Evolutionary conservation across 2,329 filamentous ascomycete species (phyloP).

Genomic region (Orbilia quercus): DNA sequence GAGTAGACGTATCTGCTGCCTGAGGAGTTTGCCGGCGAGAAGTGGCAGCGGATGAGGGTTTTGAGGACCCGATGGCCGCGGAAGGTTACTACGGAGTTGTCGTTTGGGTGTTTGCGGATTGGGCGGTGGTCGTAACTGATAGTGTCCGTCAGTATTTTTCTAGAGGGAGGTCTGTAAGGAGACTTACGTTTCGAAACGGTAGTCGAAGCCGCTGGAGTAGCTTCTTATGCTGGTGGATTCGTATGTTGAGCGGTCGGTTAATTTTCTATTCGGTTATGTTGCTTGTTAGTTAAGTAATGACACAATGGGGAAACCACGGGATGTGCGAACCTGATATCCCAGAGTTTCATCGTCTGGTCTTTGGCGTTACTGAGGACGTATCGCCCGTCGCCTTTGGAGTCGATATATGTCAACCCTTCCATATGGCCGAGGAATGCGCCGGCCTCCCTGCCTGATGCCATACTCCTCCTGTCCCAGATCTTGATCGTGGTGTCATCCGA

Average conservation of each 20-base stretch:
- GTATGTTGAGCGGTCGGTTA: constrained; percentile 58
- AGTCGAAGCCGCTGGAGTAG: constrained; percentile 74
- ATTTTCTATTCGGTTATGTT: constrained; percentile 58
- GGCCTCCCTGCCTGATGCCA: constrained; percentile 80
- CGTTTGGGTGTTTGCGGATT: constrained; percentile 74
- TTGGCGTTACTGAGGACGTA: constrained; percentile 96
- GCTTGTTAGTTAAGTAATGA: constrained; percentile 6
- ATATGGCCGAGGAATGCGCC: constrained; percentile 75
- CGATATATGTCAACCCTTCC: constrained; percentile 75
- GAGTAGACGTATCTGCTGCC: constrained; percentile 93
- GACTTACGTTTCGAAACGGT: constrained; percentile 76
- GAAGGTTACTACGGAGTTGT: constrained; percentile 94
- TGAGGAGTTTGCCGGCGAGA: constrained; percentile 85
- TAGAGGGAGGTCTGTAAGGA: not conserved
- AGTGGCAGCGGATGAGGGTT: constrained; percentile 94
- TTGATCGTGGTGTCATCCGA: constrained; percentile 94
- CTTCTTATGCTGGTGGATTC: constrained; percentile 52
- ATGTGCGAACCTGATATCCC: constrained; percentile 71
- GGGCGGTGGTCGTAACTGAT: constrained; percentile 55
- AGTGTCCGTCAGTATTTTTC: not conserved
- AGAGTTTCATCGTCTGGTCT: constrained; percentile 96
- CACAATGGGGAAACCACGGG: not conserved
- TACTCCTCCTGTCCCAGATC: constrained; percentile 94
- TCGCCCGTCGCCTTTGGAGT: constrained; percentile 76
- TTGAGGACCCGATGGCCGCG: constrained; percentile 87